Evolutionary conservation across 192 early-diverging fungal species (phyloP).

Genomic region (Linnemannia hyalina): DNA sequence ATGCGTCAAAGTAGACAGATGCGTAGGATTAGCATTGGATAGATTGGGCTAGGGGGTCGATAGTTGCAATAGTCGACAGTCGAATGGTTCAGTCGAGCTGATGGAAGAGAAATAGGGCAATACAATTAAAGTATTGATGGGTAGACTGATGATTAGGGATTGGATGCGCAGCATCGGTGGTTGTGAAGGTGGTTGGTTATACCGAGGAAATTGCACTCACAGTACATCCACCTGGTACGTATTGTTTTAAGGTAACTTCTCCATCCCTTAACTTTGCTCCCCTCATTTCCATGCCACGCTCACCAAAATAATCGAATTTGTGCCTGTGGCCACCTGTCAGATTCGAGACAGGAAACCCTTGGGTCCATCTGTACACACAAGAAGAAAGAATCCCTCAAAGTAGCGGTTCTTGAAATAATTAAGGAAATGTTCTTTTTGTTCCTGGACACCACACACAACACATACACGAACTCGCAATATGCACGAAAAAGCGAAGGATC

Average conservation of each 20-base stretch:
- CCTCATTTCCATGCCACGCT: neutral
- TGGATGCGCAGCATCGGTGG: no score
- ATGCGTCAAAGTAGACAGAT: no score
- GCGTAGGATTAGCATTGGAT: no score
- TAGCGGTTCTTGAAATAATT: neutral
- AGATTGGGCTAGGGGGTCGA: neutral
- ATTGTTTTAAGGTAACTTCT: neutral
- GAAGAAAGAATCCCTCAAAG: neutral
- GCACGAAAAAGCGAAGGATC: neutral
- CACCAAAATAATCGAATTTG: neutral
- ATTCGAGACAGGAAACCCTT: neutral
- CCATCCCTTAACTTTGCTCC: neutral
- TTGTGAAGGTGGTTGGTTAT: neutral
- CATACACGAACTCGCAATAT: neutral
- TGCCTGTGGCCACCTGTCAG: neutral
- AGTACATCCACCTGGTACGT: neutral
- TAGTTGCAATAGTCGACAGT: neutral
- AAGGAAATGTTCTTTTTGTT: neutral
- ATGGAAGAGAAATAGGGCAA: no score
- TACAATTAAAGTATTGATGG: no score
- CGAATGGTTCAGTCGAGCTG: neutral
- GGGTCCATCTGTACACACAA: neutral
- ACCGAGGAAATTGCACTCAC: neutral
- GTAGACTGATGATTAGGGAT: no score
- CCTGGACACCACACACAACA: neutral